A percentile compares a stretch with the other conserved stretches of the same genome.
Evolutionary conservation across 1,284 basidiomycete species (phyloP).

Genomic region (Clitocybe nebularis): DNA sequence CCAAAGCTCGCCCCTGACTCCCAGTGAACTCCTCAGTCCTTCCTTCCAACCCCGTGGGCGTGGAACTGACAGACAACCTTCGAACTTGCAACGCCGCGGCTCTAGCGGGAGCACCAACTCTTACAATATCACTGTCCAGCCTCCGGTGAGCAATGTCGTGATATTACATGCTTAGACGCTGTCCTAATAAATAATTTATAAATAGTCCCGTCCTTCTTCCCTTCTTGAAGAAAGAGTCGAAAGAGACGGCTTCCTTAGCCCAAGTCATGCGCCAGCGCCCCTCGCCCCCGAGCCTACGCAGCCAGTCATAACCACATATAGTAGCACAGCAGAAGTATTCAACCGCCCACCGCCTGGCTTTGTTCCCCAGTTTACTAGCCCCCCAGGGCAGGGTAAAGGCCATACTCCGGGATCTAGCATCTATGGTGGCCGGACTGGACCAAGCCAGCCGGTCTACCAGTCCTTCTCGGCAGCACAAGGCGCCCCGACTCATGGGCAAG

Average conservation of each 20-base stretch:
- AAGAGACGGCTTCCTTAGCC: slow-evolving; percentile 3
- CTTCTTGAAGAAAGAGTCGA: neutral
- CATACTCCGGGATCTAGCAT: neutral
- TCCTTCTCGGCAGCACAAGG: neutral
- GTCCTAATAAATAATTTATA: neutral
- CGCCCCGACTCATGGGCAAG: too few species aligned
- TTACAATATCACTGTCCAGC: slow-evolving; percentile 18
- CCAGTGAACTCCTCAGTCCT: slow-evolving; percentile 7
- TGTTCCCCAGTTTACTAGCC: neutral
- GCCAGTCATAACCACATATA: neutral
- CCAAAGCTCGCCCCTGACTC: neutral
- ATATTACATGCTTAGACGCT: neutral
- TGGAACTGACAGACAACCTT: neutral
- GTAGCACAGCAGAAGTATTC: neutral
- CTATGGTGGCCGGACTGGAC: neutral
- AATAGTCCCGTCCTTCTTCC: slow-evolving; percentile 5
- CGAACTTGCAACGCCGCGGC: slow-evolving; percentile 1
- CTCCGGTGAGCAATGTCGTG: slow-evolving; percentile 18
- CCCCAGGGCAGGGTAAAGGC: neutral
- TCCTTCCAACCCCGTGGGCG: slow-evolving; percentile 4
- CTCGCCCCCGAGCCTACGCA: neutral
- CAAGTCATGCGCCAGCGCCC: slow-evolving; percentile 1
- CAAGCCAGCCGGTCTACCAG: neutral
- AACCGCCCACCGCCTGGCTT: slow-evolving; percentile 1
- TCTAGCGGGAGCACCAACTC: slow-evolving; percentile 7